Evolutionary conservation across 495 filamentous ascomycete species (phyloP).

Genomic region (Parachaetomium inaequale): DNA sequence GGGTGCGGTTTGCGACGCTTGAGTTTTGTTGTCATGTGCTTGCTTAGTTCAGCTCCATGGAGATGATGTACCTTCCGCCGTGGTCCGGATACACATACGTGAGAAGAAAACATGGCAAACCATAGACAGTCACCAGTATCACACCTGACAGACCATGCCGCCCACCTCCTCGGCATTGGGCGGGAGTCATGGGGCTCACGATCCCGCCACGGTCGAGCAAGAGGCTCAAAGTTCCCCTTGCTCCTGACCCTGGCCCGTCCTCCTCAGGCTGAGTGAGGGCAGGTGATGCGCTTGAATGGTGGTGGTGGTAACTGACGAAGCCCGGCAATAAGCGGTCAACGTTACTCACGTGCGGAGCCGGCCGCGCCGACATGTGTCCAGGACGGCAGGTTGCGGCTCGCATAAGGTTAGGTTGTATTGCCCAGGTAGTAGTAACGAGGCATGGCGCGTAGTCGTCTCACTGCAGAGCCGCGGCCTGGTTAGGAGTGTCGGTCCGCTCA

Average conservation of each 20-base stretch:
- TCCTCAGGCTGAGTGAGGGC: neutral
- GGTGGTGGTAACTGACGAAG: neutral
- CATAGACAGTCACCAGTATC: neutral
- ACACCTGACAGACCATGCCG: neutral
- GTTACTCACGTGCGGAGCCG: neutral
- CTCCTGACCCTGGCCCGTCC: neutral
- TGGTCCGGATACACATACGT: neutral
- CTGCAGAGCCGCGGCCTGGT: neutral
- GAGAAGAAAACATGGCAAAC: neutral
- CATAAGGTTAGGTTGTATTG: constrained; percentile 1
- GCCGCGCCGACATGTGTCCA: neutral
- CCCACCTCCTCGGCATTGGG: neutral
- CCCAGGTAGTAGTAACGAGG: too few species aligned
- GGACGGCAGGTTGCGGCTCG: neutral
- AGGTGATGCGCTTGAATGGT: neutral
- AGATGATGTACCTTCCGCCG: neutral
- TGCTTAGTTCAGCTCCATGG: neutral
- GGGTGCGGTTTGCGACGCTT: neutral
- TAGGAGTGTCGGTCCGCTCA: neutral
- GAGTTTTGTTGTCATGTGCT: neutral
- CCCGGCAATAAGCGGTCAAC: constrained; percentile 9
- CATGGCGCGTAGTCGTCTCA: neutral
- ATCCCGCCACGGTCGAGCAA: neutral
- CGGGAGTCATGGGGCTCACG: too few species aligned
- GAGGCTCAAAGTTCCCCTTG: neutral